phyloP scores from a whole-genome alignment of 2,329 filamentous ascomycete species.

The Penicillium decumbens region DNA sequence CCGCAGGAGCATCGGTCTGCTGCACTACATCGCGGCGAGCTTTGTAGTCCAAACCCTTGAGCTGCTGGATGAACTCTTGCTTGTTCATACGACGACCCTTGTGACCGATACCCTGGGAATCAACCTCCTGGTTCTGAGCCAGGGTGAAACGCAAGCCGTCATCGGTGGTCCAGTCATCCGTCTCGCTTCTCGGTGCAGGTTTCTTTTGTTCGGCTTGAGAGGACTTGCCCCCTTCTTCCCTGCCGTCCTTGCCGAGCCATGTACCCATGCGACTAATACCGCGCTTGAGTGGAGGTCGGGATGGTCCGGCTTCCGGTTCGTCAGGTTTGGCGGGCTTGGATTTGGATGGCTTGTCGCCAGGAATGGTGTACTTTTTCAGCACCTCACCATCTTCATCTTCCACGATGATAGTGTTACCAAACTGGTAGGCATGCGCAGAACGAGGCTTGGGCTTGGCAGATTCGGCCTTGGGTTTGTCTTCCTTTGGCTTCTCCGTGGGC shows the following conservation, averaged over 20 bases:
- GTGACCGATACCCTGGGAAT: slow-evolving; percentile 33
- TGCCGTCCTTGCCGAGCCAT: slow-evolving; percentile 47
- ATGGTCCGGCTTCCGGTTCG: slow-evolving; percentile 14
- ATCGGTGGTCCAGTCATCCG: slow-evolving; percentile 36
- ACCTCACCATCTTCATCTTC: slow-evolving; percentile 66
- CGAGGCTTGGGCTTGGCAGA: slow-evolving; percentile 35
- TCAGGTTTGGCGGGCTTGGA: slow-evolving; percentile 12
- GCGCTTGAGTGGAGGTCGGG: slow-evolving; percentile 45
- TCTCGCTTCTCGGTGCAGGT: slow-evolving; percentile 15
- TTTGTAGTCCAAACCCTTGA: slow-evolving; percentile 58
- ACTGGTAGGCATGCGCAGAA: slow-evolving; percentile 62
- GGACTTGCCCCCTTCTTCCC: slow-evolving; percentile 32
- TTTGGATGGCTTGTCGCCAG: slow-evolving; percentile 32
- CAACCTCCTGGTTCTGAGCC: slow-evolving; percentile 42
- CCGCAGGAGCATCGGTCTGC: slow-evolving; percentile 39
- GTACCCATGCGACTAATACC: slow-evolving; percentile 57
- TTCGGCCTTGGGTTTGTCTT: slow-evolving; percentile 19
- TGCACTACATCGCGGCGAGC: slow-evolving; percentile 47
- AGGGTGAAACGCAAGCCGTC: slow-evolving; percentile 61
- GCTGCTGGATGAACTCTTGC: slow-evolving; percentile 59
- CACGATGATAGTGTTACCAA: slow-evolving; percentile 66
- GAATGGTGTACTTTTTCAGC: slow-evolving; percentile 64
- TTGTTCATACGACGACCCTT: slow-evolving; percentile 61
- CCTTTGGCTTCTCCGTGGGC: slow-evolving; percentile 25
- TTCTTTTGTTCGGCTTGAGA: slow-evolving; percentile 28